These are phyloP conservation scores for Helenozyma baotianmanensis DNA, from an alignment of 805 yeast genomes.

Conservation along the genomic window DNA sequence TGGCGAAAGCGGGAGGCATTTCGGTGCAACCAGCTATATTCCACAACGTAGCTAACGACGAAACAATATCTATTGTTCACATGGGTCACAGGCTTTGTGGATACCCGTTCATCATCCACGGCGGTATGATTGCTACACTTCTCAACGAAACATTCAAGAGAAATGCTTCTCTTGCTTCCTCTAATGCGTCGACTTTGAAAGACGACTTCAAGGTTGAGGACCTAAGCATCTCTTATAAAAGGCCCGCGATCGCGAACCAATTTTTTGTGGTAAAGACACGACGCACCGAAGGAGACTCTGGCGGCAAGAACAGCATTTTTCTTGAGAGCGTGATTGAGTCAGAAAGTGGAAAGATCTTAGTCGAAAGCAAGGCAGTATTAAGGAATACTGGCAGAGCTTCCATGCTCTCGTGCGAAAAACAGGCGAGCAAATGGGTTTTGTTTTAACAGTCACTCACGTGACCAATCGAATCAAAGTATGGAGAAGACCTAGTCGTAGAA, in stretches of 20 bases:
- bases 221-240: slow-evolving; percentile 50
- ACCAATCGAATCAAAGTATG: too few relatives aligned
- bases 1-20: slow-evolving; percentile 74
- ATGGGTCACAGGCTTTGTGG: slow-evolving; percentile 79
- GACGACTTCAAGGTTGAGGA: slow-evolving; percentile 40
- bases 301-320: slow-evolving; percentile 24
- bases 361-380: slow-evolving; percentile 51
- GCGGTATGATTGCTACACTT: slow-evolving; percentile 80
- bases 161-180: slow-evolving; percentile 38
- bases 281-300: slow-evolving; percentile 17
- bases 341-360: slow-evolving; percentile 50
- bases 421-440: slow-evolving; percentile 2
- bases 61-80: slow-evolving; percentile 65
- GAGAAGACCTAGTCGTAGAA: too few relatives aligned
- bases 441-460: neutral
- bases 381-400: slow-evolving; percentile 12
- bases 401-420: neutral
- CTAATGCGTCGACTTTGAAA: slow-evolving; percentile 30
- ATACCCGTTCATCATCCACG: slow-evolving; percentile 83
- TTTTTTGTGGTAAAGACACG: slow-evolving; percentile 62
- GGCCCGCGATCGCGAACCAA: slow-evolving; percentile 76
- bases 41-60: slow-evolving; percentile 49
- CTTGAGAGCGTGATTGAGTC: slow-evolving; percentile 53
- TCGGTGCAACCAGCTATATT: slow-evolving; percentile 70
- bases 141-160: slow-evolving; percentile 72